Percentiles rank a stretch among this genome's conserved stretches.
Evolutionary conservation across 768 basidiomycete genomes (phyloP).

Genomic region (Kockovaella imperatae): DNA sequence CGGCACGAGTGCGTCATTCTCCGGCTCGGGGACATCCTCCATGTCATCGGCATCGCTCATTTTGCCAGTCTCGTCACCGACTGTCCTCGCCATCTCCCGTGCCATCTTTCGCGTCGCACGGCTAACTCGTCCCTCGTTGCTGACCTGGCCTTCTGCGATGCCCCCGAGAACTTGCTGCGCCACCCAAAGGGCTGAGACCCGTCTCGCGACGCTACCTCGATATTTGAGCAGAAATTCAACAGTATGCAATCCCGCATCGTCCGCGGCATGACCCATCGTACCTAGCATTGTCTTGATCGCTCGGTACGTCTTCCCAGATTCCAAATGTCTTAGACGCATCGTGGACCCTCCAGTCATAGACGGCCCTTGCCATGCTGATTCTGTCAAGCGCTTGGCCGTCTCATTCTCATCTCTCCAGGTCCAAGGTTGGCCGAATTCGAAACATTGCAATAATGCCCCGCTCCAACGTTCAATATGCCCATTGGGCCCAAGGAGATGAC

Average conservation of each 20-base stretch:
- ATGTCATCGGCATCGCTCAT: constrained; percentile 9
- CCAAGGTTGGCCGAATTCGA: constrained; percentile 60
- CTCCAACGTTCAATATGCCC: constrained; percentile 90
- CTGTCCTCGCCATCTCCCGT: constrained; percentile 55
- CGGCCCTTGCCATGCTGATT: constrained; percentile 10
- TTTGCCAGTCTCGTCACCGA: constrained; percentile 45
- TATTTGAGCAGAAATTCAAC: constrained; percentile 68
- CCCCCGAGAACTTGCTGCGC: constrained; percentile 71
- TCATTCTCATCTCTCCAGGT: constrained; percentile 25
- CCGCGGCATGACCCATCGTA: constrained; percentile 60
- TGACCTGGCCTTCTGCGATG: constrained; percentile 44
- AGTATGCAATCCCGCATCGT: constrained; percentile 58
- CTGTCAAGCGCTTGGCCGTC: no score
- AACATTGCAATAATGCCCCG: constrained; percentile 70
- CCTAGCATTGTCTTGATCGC: constrained; percentile 66
- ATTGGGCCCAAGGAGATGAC: constrained; percentile 63
- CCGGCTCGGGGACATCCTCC: constrained; percentile 31
- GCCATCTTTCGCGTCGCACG: constrained; percentile 59
- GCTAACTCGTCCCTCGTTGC: constrained; percentile 33
- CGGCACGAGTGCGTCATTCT: constrained; percentile 43
- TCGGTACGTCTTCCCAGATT: constrained; percentile 41
- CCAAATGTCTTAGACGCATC: constrained; percentile 32
- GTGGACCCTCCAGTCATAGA: constrained; percentile 37
- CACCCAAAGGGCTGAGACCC: constrained; percentile 65
- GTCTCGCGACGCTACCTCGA: constrained; percentile 49